Evolutionary conservation across 495 filamentous ascomycete genomes (phyloP).

Genomic region (Penicillium herquei): DNA sequence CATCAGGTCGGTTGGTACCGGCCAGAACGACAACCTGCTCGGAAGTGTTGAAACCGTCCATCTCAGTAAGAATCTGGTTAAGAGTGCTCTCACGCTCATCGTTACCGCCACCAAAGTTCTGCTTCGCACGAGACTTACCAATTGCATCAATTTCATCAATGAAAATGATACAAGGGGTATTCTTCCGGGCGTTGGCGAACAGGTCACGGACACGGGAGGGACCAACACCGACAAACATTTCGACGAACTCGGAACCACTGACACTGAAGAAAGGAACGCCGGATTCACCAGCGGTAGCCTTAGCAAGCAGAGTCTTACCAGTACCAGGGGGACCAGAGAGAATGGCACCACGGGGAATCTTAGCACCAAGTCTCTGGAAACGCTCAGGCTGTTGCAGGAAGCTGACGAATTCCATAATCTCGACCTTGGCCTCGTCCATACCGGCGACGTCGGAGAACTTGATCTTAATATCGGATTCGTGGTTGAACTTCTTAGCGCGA

Average conservation of each 20-base stretch:
- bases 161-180: slow-evolving; percentile 97
- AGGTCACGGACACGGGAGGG: slow-evolving; percentile 92
- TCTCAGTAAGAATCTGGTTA: slow-evolving; percentile 97
- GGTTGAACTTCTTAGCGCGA: slow-evolving; percentile 93
- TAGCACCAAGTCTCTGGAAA: slow-evolving; percentile 91
- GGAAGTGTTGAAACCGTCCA: slow-evolving; percentile 98
- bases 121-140: slow-evolving; percentile 80
- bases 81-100: slow-evolving; percentile 95
- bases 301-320: slow-evolving; percentile 95
- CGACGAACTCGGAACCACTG: slow-evolving; percentile 97
- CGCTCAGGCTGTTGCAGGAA: slow-evolving; percentile 88
- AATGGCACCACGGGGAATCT: slow-evolving; percentile 96
- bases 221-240: slow-evolving; percentile 99
- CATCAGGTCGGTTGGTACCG: slow-evolving; percentile 91
- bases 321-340: slow-evolving; percentile 95
- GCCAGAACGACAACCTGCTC: slow-evolving; percentile 98
- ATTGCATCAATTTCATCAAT: slow-evolving; percentile 99
- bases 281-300: slow-evolving; percentile 97
- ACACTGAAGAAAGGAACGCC: slow-evolving; percentile 96
- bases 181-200: slow-evolving; percentile 91
- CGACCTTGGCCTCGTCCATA: slow-evolving; percentile 96
- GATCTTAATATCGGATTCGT: slow-evolving; percentile 91
- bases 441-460: slow-evolving; percentile 97
- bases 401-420: slow-evolving; percentile 99
- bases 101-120: slow-evolving; percentile 80